Evolutionary conservation across 768 basidiomycete genomes (phyloP), one percentile per base, ranked within the genome.

Genomic region (Termitomyces sp.): DNA sequence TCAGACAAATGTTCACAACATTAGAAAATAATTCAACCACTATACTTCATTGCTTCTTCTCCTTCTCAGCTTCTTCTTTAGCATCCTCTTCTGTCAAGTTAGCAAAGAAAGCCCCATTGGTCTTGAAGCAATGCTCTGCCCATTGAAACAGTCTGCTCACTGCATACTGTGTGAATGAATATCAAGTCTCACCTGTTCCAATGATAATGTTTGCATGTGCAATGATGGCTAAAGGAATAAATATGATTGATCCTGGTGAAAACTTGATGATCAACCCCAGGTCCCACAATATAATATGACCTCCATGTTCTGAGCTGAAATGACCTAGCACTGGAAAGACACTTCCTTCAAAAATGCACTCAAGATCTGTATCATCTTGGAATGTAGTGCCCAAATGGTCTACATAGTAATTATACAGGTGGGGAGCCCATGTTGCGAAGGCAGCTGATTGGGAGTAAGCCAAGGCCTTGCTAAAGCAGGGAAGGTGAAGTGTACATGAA

Each of bases 201-300:
- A 53, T 32, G 0, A 4, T 5, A 53, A 49, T 1, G 14, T 49
- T 49, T 5, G 9, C 25, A 11, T 49, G 51, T 8, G 32, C 51
- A 53, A 34, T 53, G 5, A 37, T 34, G 14, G 48, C 51, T 34
- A 34, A 53, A 2, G 32, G 36, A 12, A 56, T 40, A 31, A 46
- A 56, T 25, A 34, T 38, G 2, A 25, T 32, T 5, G 55, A 17
- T 31, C 29, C 48, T 14, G 40, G 48, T 14, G 56, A 49, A 20
- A 62, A 62, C 42, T 55, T 29, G n/a, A 57, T n/a, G 5, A 62
- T 47, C 12, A 57, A 29, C 1, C 56, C 55, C 17, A 46, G 29
- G 10, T 62, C 56, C 60, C 56, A 62, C 5, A 61, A 42, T 8
- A 61, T 51, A 6, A 61, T 36, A 36, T 57, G 46, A 1, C 61